Percentiles rank a stretch among this genome's conserved stretches.
Conservation (phyloP, 1,284 basidiomycete species). For the Chondrostereum purpureum region DNA sequence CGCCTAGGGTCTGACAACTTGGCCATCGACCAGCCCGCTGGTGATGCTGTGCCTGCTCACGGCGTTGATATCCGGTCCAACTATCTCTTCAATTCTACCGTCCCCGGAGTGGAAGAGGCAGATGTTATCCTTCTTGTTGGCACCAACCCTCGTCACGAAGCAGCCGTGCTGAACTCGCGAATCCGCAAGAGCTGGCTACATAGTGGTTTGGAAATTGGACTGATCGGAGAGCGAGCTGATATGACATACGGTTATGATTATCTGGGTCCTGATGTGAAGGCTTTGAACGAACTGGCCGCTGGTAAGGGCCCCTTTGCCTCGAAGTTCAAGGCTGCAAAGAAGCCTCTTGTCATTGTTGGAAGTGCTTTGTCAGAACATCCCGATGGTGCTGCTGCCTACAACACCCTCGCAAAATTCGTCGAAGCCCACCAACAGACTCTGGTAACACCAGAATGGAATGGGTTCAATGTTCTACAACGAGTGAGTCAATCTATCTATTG, state of each 20-base stretch:
- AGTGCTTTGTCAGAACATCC: slow-evolving; percentile 83
- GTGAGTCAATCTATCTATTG: slow-evolving; percentile 36
- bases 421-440: slow-evolving; percentile 73
- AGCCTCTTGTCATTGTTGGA: slow-evolving; percentile 91
- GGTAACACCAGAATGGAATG: slow-evolving; percentile 91
- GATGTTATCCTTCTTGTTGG: slow-evolving; percentile 93
- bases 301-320: slow-evolving; percentile 78
- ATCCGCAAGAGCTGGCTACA: slow-evolving; percentile 94
- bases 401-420: slow-evolving; percentile 76
- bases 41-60: slow-evolving; percentile 62
- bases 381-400: slow-evolving; percentile 79
- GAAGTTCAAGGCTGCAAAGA: slow-evolving; percentile 89
- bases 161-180: slow-evolving; percentile 94
- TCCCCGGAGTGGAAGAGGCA: slow-evolving; percentile 87
- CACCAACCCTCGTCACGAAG: slow-evolving; percentile 97
- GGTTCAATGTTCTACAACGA: slow-evolving; percentile 89
- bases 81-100: slow-evolving; percentile 96
- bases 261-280: slow-evolving; percentile 76
- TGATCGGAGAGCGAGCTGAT: slow-evolving; percentile 90
- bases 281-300: slow-evolving; percentile 73
- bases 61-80: slow-evolving; percentile 92
- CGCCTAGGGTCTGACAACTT: slow-evolving; percentile 95
- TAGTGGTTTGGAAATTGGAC: slow-evolving; percentile 77
- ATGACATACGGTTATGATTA: slow-evolving; percentile 93
- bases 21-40: slow-evolving; percentile 70